These are phyloP conservation scores for Plantago major DNA, from an alignment of 257 asterid genomes.

Conservation along the genomic window DNA sequence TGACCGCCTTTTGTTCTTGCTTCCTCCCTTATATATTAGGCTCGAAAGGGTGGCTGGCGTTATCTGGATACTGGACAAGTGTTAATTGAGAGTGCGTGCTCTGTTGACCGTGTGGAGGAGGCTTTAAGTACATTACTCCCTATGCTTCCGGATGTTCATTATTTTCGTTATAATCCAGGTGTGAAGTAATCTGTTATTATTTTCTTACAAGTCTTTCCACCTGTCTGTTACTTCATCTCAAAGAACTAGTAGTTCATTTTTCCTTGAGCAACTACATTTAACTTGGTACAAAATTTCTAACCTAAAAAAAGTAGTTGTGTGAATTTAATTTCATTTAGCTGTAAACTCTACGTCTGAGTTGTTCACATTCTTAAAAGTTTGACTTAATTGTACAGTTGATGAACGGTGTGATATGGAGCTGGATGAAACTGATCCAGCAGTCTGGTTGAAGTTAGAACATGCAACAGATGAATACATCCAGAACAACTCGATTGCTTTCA, in stretches of 20 bases:
- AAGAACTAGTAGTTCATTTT: conserved; percentile 6
- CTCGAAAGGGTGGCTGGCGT: conserved; percentile 98
- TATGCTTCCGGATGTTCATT: conserved; percentile 89
- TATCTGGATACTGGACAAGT: conserved; percentile 96
- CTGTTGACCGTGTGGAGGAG: conserved; percentile 98
- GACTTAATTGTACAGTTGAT: conserved; percentile 54
- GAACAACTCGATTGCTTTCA: conserved; percentile 57
- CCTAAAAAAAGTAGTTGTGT: background rate
- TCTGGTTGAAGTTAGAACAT: conserved; percentile 82
- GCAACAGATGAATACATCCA: conserved; percentile 83
- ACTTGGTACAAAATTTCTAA: background rate
- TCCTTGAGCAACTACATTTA: conserved; percentile 3
- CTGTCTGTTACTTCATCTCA: conserved; percentile 1
- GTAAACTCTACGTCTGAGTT: background rate
- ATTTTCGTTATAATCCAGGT: conserved; percentile 99
- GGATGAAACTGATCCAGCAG: conserved; percentile 94
- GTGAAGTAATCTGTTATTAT: background rate
- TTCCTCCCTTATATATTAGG: conserved; percentile 42
- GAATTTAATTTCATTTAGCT: background rate
- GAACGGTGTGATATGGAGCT: conserved; percentile 99
- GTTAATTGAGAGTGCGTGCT: conserved; percentile 96
- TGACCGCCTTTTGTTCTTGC: background rate
- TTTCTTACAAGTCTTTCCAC: conserved; percentile 13
- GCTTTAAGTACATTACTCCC: conserved; percentile 88
- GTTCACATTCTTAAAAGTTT: conserved; percentile 1